Evolutionary conservation across 768 basidiomycete species (phyloP), one percentile per base, ranked within the genome.

Genomic region (Boletales sp.): DNA sequence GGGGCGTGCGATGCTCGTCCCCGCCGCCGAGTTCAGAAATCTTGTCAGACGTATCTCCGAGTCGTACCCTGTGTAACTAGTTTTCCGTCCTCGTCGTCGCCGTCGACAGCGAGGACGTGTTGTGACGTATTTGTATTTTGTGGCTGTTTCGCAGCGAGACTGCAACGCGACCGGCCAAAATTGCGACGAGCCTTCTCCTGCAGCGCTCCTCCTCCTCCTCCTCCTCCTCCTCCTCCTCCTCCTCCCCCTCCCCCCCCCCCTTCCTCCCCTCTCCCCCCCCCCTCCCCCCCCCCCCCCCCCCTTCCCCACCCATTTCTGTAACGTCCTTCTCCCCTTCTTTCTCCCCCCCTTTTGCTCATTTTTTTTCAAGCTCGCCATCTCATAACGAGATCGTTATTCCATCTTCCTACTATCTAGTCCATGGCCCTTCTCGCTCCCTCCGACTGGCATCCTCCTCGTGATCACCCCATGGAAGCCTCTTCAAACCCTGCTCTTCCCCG

Each of bases 391-490:
- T 44, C 34, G 17, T 39, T 39, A 44, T 40, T 21, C 35, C 38
- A 21, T 49, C 44, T 48, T 33, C 7, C 36, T 18, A 18, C 33
- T 12, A 13, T 33, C 49, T 46, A 31, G 52, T 80, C 75, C 76
- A 88, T 89, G 87, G 87, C 87, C 72, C 79, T 87, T 75, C 82
- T 88, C 73, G 84, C 81, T 57, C 77, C 83, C 66, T 76, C 80
- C 73, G 86, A 88, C 75, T 87, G 86, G 86, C 79, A 79, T 58
- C 78, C 76, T 58, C 76, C 78, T 64, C 78, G 78, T 78, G 81
- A 86, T 71, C 70, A 71, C 59, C 64, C 75, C 58, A 86, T 86
- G 84, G 83, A 85, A 72, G 62, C 74, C 39, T 71, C 77, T 17
- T 56, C 73, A 28, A 41, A 70, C 54, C 18, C 72, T 56, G 54